Conservation (phyloP, 441 rosid species). For the Pelargonium myrrhifolium region DNA sequence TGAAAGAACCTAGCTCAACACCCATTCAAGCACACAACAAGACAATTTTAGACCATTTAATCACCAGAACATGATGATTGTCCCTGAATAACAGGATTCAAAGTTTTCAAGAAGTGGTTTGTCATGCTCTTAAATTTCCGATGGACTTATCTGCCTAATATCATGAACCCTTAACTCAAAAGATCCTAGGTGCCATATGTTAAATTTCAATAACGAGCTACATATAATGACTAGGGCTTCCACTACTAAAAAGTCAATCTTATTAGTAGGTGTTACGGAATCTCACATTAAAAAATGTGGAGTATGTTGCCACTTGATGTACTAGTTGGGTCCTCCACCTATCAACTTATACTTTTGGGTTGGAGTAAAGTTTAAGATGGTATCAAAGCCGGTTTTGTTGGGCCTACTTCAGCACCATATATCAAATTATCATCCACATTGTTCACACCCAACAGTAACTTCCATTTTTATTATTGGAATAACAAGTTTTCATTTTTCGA, state of each 20-base stretch:
- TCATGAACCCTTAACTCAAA: neutral
- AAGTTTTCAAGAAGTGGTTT: neutral
- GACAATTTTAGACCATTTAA: neutral
- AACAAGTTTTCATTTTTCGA: neutral
- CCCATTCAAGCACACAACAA: neutral
- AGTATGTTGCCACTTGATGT: too few species aligned
- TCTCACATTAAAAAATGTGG: too few species aligned
- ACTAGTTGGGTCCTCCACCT: too few species aligned
- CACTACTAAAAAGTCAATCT: too few species aligned
- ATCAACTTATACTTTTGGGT: too few species aligned
- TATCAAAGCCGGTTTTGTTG: too few species aligned
- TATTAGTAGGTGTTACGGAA: too few species aligned
- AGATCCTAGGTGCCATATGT: neutral
- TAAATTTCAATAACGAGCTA: too few species aligned
- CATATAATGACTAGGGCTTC: too few species aligned
- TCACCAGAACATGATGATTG: neutral
- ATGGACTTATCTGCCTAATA: neutral
- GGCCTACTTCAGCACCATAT: neutral
- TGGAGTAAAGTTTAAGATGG: too few species aligned
- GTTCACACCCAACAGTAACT: neutral
- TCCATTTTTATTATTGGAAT: neutral
- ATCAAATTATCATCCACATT: neutral
- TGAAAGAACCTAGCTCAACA: neutral
- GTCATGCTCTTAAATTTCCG: neutral
- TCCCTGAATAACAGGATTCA: neutral